A percentile compares a stretch with the other conserved stretches of the same genome.
Evolutionary conservation across 1,284 basidiomycete species (phyloP).

Genomic region (Tilletiaria anomala): DNA sequence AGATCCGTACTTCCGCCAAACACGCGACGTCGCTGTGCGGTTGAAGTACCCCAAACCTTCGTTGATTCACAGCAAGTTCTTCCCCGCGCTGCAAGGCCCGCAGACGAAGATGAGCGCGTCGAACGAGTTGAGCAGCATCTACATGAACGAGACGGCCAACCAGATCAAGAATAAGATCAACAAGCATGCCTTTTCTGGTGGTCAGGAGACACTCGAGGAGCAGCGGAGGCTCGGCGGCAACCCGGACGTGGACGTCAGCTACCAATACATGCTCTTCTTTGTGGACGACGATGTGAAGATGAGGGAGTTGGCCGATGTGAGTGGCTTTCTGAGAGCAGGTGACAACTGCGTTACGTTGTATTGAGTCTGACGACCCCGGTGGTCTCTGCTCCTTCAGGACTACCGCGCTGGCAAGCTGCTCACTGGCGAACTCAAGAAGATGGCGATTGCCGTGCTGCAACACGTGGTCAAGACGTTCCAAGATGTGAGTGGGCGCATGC

Average conservation of each 20-base stretch:
- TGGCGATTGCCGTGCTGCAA: conserved; percentile 72
- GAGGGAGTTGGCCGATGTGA: conserved; percentile 57
- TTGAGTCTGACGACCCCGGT: not conserved
- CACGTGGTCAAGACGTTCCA: conserved; percentile 77
- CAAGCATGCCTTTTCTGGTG: conserved; percentile 46
- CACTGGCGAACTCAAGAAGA: conserved; percentile 82
- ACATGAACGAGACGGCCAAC: conserved; percentile 80
- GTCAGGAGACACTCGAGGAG: conserved; percentile 74
- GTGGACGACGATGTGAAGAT: conserved; percentile 84
- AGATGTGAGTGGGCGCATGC: conserved; percentile 45
- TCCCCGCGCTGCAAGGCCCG: conserved; percentile 91
- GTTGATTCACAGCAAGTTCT: conserved; percentile 89
- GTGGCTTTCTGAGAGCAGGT: conserved; percentile 18
- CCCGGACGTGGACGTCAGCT: conserved; percentile 88
- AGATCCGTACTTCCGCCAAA: conserved; percentile 80
- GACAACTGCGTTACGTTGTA: not conserved
- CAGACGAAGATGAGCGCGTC: conserved; percentile 99
- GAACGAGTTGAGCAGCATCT: conserved; percentile 76
- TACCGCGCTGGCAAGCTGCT: conserved; percentile 77
- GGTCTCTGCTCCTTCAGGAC: conserved; percentile 47
- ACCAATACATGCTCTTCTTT: conserved; percentile 94
- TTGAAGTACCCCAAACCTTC: conserved; percentile 92
- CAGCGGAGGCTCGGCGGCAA: conserved; percentile 77
- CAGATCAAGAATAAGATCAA: conserved; percentile 99
- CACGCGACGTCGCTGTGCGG: conserved; percentile 80